Evolutionary conservation across 257 asterid genomes (phyloP).

Genomic region (Solanum arcanum): DNA sequence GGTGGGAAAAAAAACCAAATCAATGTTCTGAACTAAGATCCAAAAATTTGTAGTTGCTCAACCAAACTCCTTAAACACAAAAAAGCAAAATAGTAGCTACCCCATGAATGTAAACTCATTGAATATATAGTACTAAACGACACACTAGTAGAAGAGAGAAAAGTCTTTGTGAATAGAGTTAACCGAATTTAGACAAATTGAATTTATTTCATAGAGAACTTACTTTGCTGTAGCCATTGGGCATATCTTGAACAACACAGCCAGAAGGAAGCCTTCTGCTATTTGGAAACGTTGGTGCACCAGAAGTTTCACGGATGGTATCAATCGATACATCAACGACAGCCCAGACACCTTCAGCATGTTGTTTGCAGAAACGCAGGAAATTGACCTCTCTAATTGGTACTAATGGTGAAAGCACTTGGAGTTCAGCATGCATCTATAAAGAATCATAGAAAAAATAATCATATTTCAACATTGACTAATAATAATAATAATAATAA

Average conservation of each 20-base stretch:
- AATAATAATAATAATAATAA: neutral
- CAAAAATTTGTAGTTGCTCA: constrained; percentile 20
- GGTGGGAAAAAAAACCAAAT: neutral
- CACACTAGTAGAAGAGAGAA: neutral
- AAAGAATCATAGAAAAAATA: neutral
- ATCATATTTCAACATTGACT: neutral
- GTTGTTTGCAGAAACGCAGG: constrained; percentile 95
- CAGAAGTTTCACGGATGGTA: constrained; percentile 37
- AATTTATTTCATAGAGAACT: neutral
- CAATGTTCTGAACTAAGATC: constrained; percentile 19
- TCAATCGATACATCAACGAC: constrained; percentile 85
- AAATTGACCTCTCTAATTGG: constrained; percentile 83
- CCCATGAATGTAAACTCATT: neutral
- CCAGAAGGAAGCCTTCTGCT: constrained; percentile 94
- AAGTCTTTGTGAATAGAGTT: neutral
- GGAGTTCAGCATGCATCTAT: constrained; percentile 90
- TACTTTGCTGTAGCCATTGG: constrained; percentile 92
- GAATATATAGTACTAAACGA: neutral
- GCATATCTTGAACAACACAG: constrained; percentile 89
- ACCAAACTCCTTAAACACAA: constrained; percentile 42
- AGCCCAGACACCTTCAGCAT: constrained; percentile 92
- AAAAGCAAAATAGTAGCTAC: constrained; percentile 11
- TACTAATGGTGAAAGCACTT: constrained; percentile 83
- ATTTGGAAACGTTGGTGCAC: constrained; percentile 24
- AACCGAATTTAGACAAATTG: too few relatives aligned